These are phyloP conservation scores for Penicillium sp. DNA, from an alignment of 2,329 filamentous ascomycete species.

Conservation along the genomic window DNA sequence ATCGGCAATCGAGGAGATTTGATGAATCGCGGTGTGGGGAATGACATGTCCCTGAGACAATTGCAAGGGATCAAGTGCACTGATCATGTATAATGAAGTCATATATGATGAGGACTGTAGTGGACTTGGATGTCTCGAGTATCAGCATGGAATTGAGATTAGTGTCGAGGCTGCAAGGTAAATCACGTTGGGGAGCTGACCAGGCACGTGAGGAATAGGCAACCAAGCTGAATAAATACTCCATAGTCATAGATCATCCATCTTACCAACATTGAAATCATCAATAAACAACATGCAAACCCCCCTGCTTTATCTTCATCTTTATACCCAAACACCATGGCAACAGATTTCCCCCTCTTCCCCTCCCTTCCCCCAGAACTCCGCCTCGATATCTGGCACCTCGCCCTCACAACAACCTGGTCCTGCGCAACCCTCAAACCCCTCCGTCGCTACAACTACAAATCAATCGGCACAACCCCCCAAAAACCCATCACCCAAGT, in stretches of 20 bases:
- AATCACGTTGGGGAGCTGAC: neutral
- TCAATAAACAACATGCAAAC: neutral
- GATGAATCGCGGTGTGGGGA: constrained; percentile 3
- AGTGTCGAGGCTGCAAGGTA: neutral
- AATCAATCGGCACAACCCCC: neutral
- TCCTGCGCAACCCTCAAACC: neutral
- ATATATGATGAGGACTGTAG: neutral
- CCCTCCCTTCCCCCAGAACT: neutral
- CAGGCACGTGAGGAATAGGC: neutral
- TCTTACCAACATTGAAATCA: neutral
- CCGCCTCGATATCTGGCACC: neutral
- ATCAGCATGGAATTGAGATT: neutral
- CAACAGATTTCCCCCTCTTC: neutral
- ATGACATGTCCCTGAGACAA: neutral
- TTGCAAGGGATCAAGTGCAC: neutral
- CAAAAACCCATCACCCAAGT: neutral
- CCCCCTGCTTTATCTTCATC: neutral
- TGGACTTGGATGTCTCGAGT: neutral
- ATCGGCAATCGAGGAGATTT: constrained; percentile 1
- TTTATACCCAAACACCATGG: too few species aligned
- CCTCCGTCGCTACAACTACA: neutral
- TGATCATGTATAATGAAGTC: neutral
- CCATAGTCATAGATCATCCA: neutral
- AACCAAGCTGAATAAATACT: too few species aligned
- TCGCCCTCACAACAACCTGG: constrained; percentile 1